A percentile compares a stretch with the other conserved stretches of the same genome.
These are phyloP conservation scores for Eutrema japonicum DNA, from an alignment of 345 rosid genomes.

Conservation along the genomic window DNA sequence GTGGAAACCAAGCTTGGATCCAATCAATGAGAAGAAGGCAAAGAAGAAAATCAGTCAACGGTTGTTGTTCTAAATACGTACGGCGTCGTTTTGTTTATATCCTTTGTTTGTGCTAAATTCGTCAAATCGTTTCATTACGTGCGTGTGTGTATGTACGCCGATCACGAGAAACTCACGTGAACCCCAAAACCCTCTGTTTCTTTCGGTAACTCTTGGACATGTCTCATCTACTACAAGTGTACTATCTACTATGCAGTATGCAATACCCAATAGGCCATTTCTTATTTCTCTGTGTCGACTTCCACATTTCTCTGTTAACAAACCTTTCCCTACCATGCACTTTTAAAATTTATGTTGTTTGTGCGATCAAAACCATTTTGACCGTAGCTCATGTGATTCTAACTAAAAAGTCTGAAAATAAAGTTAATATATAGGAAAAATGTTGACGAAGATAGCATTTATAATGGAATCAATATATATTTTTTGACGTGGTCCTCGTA, in stretches of 20 bases:
- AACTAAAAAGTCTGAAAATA: not conserved
- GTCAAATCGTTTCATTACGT: constrained; percentile 16
- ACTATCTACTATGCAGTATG: not conserved
- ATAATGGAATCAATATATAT: too few species aligned
- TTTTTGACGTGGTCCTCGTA: too few species aligned
- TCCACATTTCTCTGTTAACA: too few species aligned
- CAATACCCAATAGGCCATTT: not conserved
- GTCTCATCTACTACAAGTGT: not conserved
- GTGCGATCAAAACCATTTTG: not conserved
- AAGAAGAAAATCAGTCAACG: constrained; percentile 52
- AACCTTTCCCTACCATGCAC: not conserved
- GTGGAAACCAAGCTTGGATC: constrained; percentile 87
- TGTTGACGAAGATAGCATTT: not conserved
- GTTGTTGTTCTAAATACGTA: constrained; percentile 51
- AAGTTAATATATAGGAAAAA: not conserved
- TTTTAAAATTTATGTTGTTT: not conserved
- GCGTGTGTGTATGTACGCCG: constrained; percentile 41
- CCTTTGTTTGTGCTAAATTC: not conserved
- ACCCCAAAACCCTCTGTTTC: not conserved
- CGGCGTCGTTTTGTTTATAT: not conserved
- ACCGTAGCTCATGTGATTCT: not conserved
- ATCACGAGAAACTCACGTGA: constrained; percentile 32
- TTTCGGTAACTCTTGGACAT: not conserved
- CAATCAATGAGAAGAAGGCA: constrained; percentile 68
- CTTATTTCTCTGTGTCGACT: not conserved